Evolutionary conservation across 1,284 basidiomycete species (phyloP).

Genomic region (Moniliella sp.): DNA sequence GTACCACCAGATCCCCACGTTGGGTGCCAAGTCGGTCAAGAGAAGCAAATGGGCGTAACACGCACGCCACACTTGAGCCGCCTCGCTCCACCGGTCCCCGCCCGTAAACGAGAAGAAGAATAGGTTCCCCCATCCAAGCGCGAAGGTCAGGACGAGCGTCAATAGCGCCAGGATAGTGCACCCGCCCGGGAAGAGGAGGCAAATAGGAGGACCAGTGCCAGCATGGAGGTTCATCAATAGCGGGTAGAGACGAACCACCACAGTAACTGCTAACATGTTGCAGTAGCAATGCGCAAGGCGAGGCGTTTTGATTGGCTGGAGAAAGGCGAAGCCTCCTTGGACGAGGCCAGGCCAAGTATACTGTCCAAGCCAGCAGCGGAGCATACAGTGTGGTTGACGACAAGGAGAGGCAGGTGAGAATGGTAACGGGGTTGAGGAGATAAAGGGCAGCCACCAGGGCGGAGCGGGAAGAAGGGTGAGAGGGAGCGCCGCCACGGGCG

Average conservation of each 20-base stretch:
- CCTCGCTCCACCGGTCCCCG: too few species aligned
- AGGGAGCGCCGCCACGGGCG: too few species aligned
- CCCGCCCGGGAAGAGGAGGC: too few species aligned
- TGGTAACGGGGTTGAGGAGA: not conserved
- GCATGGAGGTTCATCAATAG: too few species aligned
- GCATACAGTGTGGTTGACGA: not conserved
- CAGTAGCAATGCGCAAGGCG: not conserved
- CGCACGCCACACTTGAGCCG: conserved; percentile 1
- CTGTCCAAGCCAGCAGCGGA: not conserved
- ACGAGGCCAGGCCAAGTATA: not conserved
- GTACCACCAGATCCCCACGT: conserved; percentile 91
- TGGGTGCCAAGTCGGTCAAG: conserved; percentile 48
- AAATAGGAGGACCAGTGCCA: not conserved
- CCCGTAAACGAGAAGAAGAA: not conserved
- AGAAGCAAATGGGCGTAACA: conserved; percentile 5
- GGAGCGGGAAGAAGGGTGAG: too few species aligned
- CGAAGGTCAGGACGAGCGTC: not conserved
- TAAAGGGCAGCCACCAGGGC: not conserved
- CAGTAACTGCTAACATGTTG: not conserved
- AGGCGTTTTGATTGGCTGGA: too few species aligned
- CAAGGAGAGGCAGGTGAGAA: not conserved
- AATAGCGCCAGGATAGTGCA: not conserved
- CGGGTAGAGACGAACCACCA: not conserved
- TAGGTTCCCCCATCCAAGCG: not conserved
- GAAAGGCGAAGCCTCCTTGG: too few species aligned